Evolutionary conservation across 176 grass and related monocot genomes (phyloP).

Genomic region (Areca catechu): DNA sequence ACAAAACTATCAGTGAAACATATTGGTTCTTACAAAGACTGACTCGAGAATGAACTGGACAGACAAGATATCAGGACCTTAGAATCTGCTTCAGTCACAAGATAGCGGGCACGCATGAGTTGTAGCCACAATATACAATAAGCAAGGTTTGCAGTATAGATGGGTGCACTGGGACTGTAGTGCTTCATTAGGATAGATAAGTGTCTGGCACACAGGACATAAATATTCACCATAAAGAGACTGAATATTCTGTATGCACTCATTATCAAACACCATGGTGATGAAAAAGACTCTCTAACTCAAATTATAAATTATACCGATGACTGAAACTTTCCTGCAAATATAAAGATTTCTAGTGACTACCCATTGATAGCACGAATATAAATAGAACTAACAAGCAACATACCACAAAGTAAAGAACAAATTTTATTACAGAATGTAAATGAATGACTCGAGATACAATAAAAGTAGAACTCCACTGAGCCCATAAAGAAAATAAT

Average conservation of each 20-base stretch:
- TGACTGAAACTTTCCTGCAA: not conserved
- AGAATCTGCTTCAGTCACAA: conserved; percentile 89
- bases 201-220: conserved; percentile 94
- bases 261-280: conserved; percentile 91
- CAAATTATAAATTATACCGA: not conserved
- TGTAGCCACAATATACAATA: conserved; percentile 73
- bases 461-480: too few species aligned
- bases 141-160: conserved; percentile 98
- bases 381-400: too few species aligned
- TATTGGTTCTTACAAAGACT: not conserved
- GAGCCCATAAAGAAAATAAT: too few species aligned
- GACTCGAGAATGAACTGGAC: not conserved
- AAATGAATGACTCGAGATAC: too few species aligned
- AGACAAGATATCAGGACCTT: conserved; percentile 46
- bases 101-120: conserved; percentile 96
- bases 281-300: not conserved
- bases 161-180: conserved; percentile 90
- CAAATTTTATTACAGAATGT: too few species aligned
- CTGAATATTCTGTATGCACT: conserved; percentile 83
- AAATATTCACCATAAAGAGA: conserved; percentile 98
- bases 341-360: not conserved
- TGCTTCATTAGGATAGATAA: conserved; percentile 80
- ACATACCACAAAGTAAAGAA: too few species aligned
- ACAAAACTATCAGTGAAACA: conserved; percentile 11
- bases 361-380: not conserved